Base-by-base conservation (phyloP, 2,329 filamentous ascomycete species). In the Elsinoe fawcettii region DNA sequence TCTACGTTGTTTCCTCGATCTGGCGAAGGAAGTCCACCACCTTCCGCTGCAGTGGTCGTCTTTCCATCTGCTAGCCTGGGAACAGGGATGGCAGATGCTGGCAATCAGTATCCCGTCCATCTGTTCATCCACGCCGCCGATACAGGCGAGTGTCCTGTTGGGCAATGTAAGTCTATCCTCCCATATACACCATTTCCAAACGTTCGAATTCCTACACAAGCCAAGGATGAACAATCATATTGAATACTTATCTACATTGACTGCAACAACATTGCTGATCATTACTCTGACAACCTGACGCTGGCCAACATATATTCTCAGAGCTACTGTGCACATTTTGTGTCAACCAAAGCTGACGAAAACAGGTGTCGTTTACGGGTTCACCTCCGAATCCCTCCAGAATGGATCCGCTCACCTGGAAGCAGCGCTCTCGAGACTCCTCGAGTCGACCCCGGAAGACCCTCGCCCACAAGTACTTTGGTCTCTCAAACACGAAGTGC, bases 191-290 rank as follows among this genome's bases (percentile, higher is more conserved):
- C 36, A 36, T 60, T 60, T 60, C 39, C 54, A 56, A 37, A 37
- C 43, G 23, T 61, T 62, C 59, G 60, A 58, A 18, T 34, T 34
- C 25, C 18, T 11, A 16, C 23, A 22, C 46, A 18, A 51, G 46
- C 37, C 58, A 66, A 87, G 90, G 92, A 96, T 97, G 91, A 96
- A 73, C 74, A 74, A 81, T 75, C 73, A 59, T 74, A 78, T 79
- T 74, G 80, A 95, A 93, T 89, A 91, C 91, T 97, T 97, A 97
- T 96, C 92, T 96, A 97, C 92, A 96, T 97, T 97, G 90, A 88
- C 92, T 91, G 92, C 71, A 95, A 87, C 75, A 76, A 73, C 80
- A 80, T 86, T 95, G 91, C 95, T 84, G 90, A 93, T 80, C 79
- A 71, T 78, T 81, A 81, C 83, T 90, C 87, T 92, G 85, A 92